These are phyloP conservation scores for Paramecium sexaurelia DNA, from an alignment of 73 alveolate genomes.

Conservation along the genomic window DNA sequence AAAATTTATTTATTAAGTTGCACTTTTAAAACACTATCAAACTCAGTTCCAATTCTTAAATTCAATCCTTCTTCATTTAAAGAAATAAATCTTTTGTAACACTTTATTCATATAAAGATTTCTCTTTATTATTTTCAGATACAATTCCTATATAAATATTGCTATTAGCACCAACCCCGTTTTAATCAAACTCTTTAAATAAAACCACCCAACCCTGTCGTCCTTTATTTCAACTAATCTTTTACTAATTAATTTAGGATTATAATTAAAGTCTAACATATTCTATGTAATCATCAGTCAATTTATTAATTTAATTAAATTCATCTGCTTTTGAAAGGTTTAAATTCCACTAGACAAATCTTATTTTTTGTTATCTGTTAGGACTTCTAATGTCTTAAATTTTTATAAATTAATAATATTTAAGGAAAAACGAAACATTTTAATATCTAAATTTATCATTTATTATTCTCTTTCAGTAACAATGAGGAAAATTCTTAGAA, in stretches of 20 bases:
- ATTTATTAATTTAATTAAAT: not conserved
- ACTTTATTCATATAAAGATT: not conserved
- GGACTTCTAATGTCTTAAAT: slow-evolving; percentile 31
- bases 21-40: slow-evolving; percentile 11
- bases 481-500: not conserved
- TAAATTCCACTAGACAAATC: not conserved
- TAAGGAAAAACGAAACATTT: not conserved
- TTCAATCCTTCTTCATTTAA: slow-evolving; percentile 34
- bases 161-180: not conserved
- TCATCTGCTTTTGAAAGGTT: not conserved
- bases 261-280: not conserved
- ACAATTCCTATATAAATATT: slow-evolving; percentile 44
- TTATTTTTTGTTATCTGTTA: slow-evolving; percentile 15
- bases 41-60: slow-evolving; percentile 1
- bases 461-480: not conserved
- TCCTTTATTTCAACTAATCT: not conserved
- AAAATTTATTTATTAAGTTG: not conserved
- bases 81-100: not conserved
- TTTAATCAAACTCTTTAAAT: slow-evolving; percentile 25
- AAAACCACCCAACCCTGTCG: slow-evolving; percentile 32
- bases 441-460: not conserved
- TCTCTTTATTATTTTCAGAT: not conserved
- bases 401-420: not conserved
- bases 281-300: not conserved
- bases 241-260: not conserved